These are phyloP conservation scores for Entomortierella parvispora DNA, from an alignment of 192 early-diverging fungal species.

Conservation along the genomic window DNA sequence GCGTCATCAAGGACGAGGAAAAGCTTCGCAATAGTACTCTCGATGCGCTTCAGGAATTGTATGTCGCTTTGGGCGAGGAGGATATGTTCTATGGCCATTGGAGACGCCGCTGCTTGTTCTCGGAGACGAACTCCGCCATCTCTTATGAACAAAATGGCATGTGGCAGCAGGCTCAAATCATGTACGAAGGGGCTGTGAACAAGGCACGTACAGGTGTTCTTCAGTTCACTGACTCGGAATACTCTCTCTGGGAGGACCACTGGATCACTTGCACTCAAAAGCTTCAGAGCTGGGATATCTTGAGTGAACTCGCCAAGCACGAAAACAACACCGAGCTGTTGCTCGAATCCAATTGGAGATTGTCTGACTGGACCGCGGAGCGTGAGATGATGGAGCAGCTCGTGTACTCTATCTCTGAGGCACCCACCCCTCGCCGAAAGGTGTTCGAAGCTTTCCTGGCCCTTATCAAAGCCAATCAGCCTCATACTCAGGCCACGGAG, in stretches of 20 bases:
- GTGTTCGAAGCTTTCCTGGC: constrained; percentile 90
- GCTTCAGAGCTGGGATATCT: constrained; percentile 98
- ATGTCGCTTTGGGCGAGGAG: constrained; percentile 83
- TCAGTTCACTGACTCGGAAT: constrained; percentile 95
- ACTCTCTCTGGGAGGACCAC: constrained; percentile 96
- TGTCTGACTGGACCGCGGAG: constrained; percentile 94
- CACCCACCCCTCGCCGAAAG: constrained; percentile 74
- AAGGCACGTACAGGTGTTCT: constrained; percentile 88
- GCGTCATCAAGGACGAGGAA: constrained; percentile 81
- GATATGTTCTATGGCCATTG: constrained; percentile 95
- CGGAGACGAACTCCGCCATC: constrained; percentile 95
- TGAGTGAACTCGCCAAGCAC: constrained; percentile 91
- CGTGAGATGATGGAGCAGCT: constrained; percentile 78
- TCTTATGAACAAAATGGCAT: constrained; percentile 95
- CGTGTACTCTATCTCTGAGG: constrained; percentile 63
- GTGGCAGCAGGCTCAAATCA: constrained; percentile 91
- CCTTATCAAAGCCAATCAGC: constrained; percentile 73
- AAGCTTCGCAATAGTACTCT: constrained; percentile 88
- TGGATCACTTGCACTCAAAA: constrained; percentile 93
- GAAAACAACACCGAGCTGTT: constrained; percentile 89
- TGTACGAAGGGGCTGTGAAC: constrained; percentile 93
- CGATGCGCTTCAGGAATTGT: constrained; percentile 91
- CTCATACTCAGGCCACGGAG: constrained; percentile 56
- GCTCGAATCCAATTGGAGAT: constrained; percentile 92
- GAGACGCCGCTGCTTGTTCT: constrained; percentile 87